phyloP scores from a whole-genome alignment of 305 asterid genomes.

The Withania somnifera region DNA sequence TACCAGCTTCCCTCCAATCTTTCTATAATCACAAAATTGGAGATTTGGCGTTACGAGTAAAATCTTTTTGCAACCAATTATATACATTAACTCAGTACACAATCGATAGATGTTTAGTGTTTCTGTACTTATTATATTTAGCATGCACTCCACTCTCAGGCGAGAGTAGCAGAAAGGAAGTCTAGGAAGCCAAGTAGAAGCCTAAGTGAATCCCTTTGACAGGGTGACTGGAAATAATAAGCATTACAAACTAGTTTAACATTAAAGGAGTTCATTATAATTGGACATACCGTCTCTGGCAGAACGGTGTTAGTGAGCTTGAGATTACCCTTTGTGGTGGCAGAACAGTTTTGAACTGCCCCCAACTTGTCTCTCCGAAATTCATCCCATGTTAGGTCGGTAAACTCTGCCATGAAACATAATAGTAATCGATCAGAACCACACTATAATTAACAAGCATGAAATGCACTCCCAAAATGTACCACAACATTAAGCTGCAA shows the following conservation, averaged over 20 bases:
- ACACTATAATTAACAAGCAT: not conserved
- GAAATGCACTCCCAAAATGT: not conserved
- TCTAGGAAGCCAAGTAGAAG: too few species aligned
- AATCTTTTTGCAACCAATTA: not conserved
- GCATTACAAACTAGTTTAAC: not conserved
- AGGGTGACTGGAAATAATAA: not conserved
- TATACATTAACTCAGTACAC: not conserved
- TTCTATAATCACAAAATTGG: constrained; percentile 29
- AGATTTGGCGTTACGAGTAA: not conserved
- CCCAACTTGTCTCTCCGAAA: constrained; percentile 63
- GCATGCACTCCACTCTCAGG: not conserved
- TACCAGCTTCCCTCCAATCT: constrained; percentile 87
- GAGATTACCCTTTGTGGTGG: constrained; percentile 73
- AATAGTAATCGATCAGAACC: not conserved
- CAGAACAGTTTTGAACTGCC: constrained; percentile 97
- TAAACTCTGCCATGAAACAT: constrained; percentile 43
- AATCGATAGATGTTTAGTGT: not conserved
- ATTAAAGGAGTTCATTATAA: not conserved
- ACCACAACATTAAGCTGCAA: not conserved
- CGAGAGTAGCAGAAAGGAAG: too few species aligned
- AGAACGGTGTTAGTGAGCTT: constrained; percentile 45
- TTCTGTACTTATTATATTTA: not conserved
- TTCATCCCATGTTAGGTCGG: constrained; percentile 96
- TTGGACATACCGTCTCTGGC: constrained; percentile 52
- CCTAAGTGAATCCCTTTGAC: too few species aligned